A percentile compares a stretch with the other conserved stretches of the same genome.
phyloP scores from a whole-genome alignment of 257 asterid genomes.

The Orobanche coerulescens region DNA sequence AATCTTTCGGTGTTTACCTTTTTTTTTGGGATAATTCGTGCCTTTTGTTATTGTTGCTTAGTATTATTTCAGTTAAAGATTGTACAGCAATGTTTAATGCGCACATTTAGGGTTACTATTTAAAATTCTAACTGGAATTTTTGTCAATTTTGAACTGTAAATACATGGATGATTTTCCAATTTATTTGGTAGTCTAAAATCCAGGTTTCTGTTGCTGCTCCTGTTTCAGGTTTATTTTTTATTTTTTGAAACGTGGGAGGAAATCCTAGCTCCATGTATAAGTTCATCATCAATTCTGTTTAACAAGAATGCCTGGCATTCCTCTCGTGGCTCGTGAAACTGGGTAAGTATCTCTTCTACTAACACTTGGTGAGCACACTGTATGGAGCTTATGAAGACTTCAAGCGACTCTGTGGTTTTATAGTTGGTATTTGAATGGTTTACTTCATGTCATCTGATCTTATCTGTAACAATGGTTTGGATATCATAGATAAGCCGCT shows the following conservation, averaged over 20 bases:
- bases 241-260: slow-evolving; percentile 13
- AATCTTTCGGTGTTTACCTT: too few relatives aligned
- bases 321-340: slow-evolving; percentile 85
- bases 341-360: slow-evolving; percentile 44
- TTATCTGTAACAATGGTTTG: neutral
- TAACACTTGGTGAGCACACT: neutral
- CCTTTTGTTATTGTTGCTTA: neutral
- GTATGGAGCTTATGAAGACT: neutral
- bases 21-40: neutral
- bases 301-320: slow-evolving; percentile 84
- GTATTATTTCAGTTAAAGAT: neutral
- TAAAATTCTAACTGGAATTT: neutral
- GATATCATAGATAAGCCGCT: too few relatives aligned
- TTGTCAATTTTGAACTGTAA: neutral
- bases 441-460: neutral
- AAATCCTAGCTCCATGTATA: slow-evolving; percentile 29
- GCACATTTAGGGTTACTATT: slow-evolving; percentile 1
- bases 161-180: neutral
- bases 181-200: neutral
- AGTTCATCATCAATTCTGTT: slow-evolving; percentile 20
- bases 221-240: slow-evolving; percentile 18
- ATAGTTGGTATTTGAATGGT: neutral
- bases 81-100: neutral
- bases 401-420: neutral
- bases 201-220: slow-evolving; percentile 12